Conservation (phyloP, 2,329 filamentous ascomycete species). For the Coniochaeta hoffmannii region DNA sequence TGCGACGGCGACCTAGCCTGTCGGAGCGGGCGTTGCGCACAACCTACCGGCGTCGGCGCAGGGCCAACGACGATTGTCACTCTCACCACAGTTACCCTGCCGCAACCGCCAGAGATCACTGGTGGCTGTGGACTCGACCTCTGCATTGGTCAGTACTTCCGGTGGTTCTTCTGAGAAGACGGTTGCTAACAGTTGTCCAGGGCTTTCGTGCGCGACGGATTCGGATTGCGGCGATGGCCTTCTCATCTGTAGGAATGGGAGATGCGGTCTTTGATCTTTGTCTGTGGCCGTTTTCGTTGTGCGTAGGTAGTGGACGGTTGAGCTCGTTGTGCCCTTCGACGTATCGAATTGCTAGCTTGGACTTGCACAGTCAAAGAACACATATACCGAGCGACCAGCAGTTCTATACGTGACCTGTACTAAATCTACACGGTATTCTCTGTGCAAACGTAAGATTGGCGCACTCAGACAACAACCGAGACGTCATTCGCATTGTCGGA, state of each 20-base stretch:
- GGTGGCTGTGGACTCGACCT: not conserved
- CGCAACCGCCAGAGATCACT: not conserved
- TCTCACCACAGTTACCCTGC: not conserved
- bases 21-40: not conserved
- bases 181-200: not conserved
- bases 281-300: not conserved
- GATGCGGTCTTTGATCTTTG: not conserved
- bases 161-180: not conserved
- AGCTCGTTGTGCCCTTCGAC: too few relatives aligned
- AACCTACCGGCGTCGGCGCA: not conserved
- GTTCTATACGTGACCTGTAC: too few relatives aligned
- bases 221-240: not conserved
- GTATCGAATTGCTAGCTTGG: too few relatives aligned
- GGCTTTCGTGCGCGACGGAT: not conserved
- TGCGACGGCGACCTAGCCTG: constrained; percentile 1
- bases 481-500: too few relatives aligned
- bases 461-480: too few relatives aligned
- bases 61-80: not conserved
- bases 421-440: too few relatives aligned
- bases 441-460: too few relatives aligned
- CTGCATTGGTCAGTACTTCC: not conserved
- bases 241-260: not conserved
- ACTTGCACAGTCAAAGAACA: too few relatives aligned
- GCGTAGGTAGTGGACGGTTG: too few relatives aligned
- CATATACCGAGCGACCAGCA: too few relatives aligned